A percentile compares a stretch with the other conserved stretches of the same genome.
phyloP scores from a whole-genome alignment of 441 rosid genomes.

The Euphorbia schlechtendalii region DNA sequence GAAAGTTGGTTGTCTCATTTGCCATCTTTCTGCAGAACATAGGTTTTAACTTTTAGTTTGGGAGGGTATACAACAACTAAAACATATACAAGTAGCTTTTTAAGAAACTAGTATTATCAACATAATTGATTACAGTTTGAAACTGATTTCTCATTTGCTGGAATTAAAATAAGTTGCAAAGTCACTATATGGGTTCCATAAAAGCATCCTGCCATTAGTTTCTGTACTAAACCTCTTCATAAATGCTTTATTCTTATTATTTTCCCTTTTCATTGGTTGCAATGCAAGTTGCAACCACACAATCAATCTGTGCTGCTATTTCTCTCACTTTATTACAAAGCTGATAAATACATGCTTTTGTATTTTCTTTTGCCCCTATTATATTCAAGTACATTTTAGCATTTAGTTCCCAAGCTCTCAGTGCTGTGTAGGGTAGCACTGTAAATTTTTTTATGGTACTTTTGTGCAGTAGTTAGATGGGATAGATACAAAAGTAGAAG shows the following conservation, averaged over 20 bases:
- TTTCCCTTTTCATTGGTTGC: slow-evolving; percentile 26
- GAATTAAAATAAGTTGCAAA: slow-evolving; percentile 3
- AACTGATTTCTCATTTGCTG: slow-evolving; percentile 3
- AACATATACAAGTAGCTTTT: background rate
- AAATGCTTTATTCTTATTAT: slow-evolving; percentile 35
- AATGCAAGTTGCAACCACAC: no score
- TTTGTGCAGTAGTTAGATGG: slow-evolving; percentile 7
- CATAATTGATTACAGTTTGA: background rate
- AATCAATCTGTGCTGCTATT: background rate
- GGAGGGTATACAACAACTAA: background rate
- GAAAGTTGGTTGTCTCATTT: slow-evolving; percentile 1
- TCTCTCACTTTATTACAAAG: background rate
- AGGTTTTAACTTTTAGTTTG: background rate
- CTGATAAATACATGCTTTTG: slow-evolving; percentile 3
- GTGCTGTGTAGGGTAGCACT: slow-evolving; percentile 9
- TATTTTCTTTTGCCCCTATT: background rate
- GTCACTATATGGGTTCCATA: background rate
- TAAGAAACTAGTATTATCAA: background rate
- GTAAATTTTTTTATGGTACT: slow-evolving; percentile 13
- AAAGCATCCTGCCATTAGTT: slow-evolving; percentile 20
- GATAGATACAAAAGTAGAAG: slow-evolving; percentile 16
- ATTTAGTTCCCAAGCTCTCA: slow-evolving; percentile 11
- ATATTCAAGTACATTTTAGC: slow-evolving; percentile 11
- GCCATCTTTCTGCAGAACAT: background rate
- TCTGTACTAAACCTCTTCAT: slow-evolving; percentile 18